phyloP scores from a whole-genome alignment of 768 basidiomycete genomes.

The Boletales sp. region DNA sequence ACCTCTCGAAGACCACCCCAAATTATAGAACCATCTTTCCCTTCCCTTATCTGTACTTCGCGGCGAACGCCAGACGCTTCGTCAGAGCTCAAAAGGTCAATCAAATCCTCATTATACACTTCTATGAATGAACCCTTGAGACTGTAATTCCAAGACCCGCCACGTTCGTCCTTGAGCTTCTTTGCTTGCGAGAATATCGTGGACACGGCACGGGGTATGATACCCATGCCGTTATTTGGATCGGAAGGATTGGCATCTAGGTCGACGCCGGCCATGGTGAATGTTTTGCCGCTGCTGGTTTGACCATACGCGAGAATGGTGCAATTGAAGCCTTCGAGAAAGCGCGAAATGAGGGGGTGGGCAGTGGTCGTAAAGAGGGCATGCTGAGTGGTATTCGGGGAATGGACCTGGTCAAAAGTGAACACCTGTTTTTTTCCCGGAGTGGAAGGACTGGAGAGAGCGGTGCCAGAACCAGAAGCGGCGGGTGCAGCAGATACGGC shows the following conservation, averaged over 20 bases:
- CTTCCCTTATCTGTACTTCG: constrained; percentile 94
- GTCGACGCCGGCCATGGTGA: constrained; percentile 96
- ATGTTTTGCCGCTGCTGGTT: constrained; percentile 40
- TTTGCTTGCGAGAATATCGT: constrained; percentile 79
- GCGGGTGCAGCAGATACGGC: constrained; percentile 50
- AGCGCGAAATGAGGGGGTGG: constrained; percentile 79
- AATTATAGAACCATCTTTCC: constrained; percentile 93
- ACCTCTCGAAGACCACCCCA: constrained; percentile 96
- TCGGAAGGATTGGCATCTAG: constrained; percentile 84
- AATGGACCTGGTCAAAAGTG: constrained; percentile 92
- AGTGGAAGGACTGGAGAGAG: constrained; percentile 44
- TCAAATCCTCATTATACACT: constrained; percentile 98
- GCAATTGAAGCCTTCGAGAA: constrained; percentile 93
- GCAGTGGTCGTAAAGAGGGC: constrained; percentile 84
- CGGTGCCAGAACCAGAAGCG: constrained; percentile 47
- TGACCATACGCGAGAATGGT: constrained; percentile 47
- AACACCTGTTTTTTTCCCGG: constrained; percentile 79
- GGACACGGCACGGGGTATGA: constrained; percentile 91
- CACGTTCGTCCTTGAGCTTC: constrained; percentile 74
- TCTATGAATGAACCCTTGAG: constrained; percentile 94
- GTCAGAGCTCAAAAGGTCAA: constrained; percentile 84
- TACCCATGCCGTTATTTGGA: constrained; percentile 82
- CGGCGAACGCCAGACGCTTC: constrained; percentile 64
- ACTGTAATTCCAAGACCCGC: constrained; percentile 68
- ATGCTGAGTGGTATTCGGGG: constrained; percentile 80